These are phyloP conservation scores for Scortechinia acanthostroma DNA, from an alignment of 2,329 filamentous ascomycete species.

Conservation along the genomic window DNA sequence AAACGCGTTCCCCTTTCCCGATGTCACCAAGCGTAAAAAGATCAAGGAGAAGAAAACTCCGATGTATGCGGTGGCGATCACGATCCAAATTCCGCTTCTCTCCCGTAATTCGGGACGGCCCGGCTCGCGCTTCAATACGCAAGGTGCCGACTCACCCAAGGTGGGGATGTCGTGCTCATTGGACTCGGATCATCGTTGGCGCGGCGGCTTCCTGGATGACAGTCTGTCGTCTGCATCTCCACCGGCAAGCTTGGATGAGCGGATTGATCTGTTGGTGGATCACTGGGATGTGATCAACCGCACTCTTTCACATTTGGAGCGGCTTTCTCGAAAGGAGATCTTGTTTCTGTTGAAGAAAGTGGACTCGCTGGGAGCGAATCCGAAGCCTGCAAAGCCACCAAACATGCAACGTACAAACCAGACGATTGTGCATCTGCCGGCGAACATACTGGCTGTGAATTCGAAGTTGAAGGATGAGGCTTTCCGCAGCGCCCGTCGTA, in stretches of 20 bases:
- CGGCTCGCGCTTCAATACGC: slow-evolving; percentile 20
- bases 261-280: slow-evolving; percentile 44
- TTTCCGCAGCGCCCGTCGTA: slow-evolving; percentile 34
- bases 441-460: slow-evolving; percentile 34
- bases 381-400: slow-evolving; percentile 31
- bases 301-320: slow-evolving; percentile 42
- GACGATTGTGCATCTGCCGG: slow-evolving; percentile 35
- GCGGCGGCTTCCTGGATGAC: slow-evolving; percentile 21
- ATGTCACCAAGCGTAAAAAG: slow-evolving; percentile 27
- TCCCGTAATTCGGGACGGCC: slow-evolving; percentile 19
- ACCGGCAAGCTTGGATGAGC: slow-evolving; percentile 38
- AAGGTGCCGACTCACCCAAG: slow-evolving; percentile 18
- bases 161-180: slow-evolving; percentile 25
- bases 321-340: slow-evolving; percentile 39
- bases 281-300: slow-evolving; percentile 52
- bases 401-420: slow-evolving; percentile 37
- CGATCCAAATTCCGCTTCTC: slow-evolving; percentile 39
- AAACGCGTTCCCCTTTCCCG: slow-evolving; percentile 23
- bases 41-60: slow-evolving; percentile 43
- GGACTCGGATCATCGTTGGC: slow-evolving; percentile 28
- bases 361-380: slow-evolving; percentile 26
- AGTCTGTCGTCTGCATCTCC: slow-evolving; percentile 30
- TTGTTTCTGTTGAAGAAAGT: slow-evolving; percentile 36
- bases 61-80: slow-evolving; percentile 50
- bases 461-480: slow-evolving; percentile 33